Evolutionary conservation across 2,329 filamentous ascomycete species (phyloP).

Genomic region (Fusarium globosum): DNA sequence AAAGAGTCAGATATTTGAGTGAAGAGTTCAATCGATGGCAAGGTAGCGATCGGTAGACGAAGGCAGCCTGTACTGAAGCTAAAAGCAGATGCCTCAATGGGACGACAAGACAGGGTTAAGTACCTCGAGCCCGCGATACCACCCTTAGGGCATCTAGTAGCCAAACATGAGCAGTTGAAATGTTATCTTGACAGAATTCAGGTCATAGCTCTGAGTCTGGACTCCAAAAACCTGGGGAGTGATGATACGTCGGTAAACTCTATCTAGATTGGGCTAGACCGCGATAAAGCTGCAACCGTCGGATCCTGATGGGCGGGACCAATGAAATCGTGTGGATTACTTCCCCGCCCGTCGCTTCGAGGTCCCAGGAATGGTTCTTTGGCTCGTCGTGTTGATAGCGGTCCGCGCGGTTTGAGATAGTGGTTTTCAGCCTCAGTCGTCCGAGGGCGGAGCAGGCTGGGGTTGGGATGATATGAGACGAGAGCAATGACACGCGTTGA

Average conservation of each 20-base stretch:
- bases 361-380: neutral
- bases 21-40: neutral
- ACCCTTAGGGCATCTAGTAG: rapidly evolving
- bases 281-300: slow-evolving; percentile 21
- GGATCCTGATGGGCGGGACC: slow-evolving; percentile 1
- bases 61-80: neutral
- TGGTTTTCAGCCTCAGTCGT: neutral
- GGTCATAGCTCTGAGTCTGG: neutral
- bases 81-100: neutral
- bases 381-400: slow-evolving; percentile 1
- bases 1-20: rapidly evolving
- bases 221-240: neutral
- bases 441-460: neutral
- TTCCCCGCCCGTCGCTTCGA: slow-evolving; percentile 1
- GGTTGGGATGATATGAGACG: neutral
- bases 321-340: neutral
- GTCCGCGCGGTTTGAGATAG: slow-evolving; percentile 10
- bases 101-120: slow-evolving; percentile 2
- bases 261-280: neutral
- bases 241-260: slow-evolving; percentile 8
- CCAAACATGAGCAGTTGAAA: neutral
- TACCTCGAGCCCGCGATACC: neutral
- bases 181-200: neutral
- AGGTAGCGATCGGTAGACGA: neutral
- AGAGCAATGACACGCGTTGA: no score